These are phyloP conservation scores for Aspergillus hiratsukae DNA, from an alignment of 2,329 filamentous ascomycete species.

Conservation along the genomic window DNA sequence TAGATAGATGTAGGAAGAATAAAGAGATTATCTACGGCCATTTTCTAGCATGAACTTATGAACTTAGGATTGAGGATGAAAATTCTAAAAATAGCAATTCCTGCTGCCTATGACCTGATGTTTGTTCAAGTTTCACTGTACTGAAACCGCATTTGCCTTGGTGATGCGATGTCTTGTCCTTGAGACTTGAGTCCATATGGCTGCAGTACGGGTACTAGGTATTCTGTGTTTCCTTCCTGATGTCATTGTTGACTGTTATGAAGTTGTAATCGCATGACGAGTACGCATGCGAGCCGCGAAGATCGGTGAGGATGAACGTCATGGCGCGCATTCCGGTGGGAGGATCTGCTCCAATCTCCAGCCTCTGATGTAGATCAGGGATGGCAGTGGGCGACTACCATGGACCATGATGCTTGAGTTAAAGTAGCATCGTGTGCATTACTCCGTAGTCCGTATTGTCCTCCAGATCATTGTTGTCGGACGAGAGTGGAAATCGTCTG, in stretches of 20 bases:
- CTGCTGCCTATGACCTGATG: not conserved
- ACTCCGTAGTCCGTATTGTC: no score
- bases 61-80: not conserved
- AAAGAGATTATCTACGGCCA: no score
- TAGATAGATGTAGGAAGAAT: not conserved
- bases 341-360: not conserved
- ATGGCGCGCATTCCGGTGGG: constrained; percentile 5
- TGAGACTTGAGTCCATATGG: not conserved
- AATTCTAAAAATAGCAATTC: not conserved
- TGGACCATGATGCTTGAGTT: not conserved
- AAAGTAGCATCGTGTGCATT: not conserved
- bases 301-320: constrained; percentile 6
- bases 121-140: not conserved
- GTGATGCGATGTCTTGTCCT: not conserved
- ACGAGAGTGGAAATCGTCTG: not conserved
- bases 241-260: not conserved
- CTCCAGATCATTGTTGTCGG: not conserved
- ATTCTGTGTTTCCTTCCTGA: not conserved
- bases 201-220: not conserved
- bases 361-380: constrained; percentile 5
- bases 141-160: not conserved
- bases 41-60: no score
- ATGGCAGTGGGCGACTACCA: not conserved
- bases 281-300: not conserved
- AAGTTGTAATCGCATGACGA: not conserved